phyloP scores from a whole-genome alignment of 2,329 filamentous ascomycete genomes.

The Elsinoe ampelina region DNA sequence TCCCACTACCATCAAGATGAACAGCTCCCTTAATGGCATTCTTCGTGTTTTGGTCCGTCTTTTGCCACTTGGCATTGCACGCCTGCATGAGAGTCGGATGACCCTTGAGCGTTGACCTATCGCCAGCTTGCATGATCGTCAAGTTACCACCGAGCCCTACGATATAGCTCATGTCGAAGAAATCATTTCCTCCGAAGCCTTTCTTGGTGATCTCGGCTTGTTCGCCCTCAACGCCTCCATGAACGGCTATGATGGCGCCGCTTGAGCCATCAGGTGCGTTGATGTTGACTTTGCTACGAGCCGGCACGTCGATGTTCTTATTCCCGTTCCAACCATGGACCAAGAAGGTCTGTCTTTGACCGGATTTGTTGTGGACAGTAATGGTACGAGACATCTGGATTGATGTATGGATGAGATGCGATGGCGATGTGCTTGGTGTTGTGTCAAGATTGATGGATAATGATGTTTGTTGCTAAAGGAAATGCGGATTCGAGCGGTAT shows the following conservation, averaged over 20 bases:
- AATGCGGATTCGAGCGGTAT: no score
- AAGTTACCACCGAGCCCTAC: constrained; percentile 34
- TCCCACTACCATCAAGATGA: constrained; percentile 16
- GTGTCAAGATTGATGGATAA: no score
- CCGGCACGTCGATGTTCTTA: constrained; percentile 27
- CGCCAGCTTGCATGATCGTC: constrained; percentile 31
- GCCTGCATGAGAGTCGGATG: constrained; percentile 34
- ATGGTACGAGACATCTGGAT: constrained; percentile 18
- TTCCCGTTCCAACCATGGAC: constrained; percentile 32
- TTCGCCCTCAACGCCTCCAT: constrained; percentile 32
- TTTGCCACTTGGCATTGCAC: constrained; percentile 29
- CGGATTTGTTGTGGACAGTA: constrained; percentile 30
- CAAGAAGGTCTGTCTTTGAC: constrained; percentile 29
- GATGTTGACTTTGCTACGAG: constrained; percentile 17
- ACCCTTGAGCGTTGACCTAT: constrained; percentile 30
- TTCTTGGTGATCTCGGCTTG: constrained; percentile 35
- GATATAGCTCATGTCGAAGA: constrained; percentile 30
- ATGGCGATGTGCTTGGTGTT: neutral
- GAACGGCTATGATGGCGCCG: constrained; percentile 33
- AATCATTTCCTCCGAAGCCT: constrained; percentile 28
- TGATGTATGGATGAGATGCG: neutral
- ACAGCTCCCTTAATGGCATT: constrained; percentile 28
- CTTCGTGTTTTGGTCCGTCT: constrained; percentile 26
- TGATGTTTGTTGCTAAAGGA: no score
- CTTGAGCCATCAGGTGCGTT: constrained; percentile 28